phyloP scores from a whole-genome alignment of 768 basidiomycete species.

The Epithele typhae region DNA sequence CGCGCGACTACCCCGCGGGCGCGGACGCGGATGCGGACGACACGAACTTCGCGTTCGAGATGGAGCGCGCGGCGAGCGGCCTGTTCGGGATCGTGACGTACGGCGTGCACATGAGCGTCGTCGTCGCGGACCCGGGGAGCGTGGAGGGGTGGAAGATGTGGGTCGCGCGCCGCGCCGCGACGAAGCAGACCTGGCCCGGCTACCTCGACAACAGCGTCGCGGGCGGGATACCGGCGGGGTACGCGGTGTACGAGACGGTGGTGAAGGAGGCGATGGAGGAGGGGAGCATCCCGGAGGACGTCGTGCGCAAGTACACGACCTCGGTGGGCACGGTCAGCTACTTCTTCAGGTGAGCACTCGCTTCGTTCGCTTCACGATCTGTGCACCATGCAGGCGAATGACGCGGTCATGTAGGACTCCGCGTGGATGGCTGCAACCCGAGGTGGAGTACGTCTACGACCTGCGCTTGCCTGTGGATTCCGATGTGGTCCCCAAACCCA shows the following conservation, averaged over 20 bases:
- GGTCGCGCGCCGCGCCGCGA: constrained; percentile 81
- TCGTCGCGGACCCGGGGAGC: constrained; percentile 36
- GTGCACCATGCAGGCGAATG: neutral
- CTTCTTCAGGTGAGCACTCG: constrained; percentile 56
- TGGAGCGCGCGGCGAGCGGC: constrained; percentile 87
- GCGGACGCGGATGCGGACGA: constrained; percentile 9
- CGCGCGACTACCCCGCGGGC: constrained; percentile 36
- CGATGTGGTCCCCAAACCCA: constrained; percentile 58
- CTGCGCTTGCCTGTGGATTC: constrained; percentile 56
- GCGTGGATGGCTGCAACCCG: constrained; percentile 81
- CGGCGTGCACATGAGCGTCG: constrained; percentile 88
- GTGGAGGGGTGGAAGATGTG: constrained; percentile 52
- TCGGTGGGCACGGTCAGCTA: constrained; percentile 75
- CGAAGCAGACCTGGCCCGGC: constrained; percentile 90
- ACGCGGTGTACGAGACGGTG: constrained; percentile 64
- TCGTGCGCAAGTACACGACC: constrained; percentile 56
- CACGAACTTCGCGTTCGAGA: constrained; percentile 73
- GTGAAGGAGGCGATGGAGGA: constrained; percentile 95
- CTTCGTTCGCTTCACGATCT: neutral
- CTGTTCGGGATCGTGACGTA: constrained; percentile 89
- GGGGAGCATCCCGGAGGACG: constrained; percentile 68
- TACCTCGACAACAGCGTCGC: constrained; percentile 88
- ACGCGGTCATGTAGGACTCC: constrained; percentile 37
- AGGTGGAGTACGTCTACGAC: constrained; percentile 83
- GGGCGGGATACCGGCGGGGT: constrained; percentile 86